Evolutionary conservation across 176 grass and related monocot genomes (phyloP), one percentile per base, ranked within the genome.

Genomic region (Typha latifolia): DNA sequence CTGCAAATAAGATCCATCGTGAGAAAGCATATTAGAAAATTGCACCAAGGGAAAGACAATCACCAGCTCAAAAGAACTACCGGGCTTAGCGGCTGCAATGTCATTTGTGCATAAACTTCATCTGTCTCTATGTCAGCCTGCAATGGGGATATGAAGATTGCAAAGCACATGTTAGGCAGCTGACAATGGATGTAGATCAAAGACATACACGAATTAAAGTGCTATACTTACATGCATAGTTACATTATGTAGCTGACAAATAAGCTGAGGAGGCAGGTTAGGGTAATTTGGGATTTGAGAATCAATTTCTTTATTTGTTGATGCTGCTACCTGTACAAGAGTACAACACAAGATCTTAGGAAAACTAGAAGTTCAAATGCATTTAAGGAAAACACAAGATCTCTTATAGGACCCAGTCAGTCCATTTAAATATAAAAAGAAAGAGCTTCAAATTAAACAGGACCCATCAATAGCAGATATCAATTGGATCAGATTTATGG

Each of bases 41-140:
- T 0, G 37, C 8, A 8, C 7, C 0, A 43, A 43, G 37, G 37
- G 37, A 43, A 43, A 43, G 37, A 43, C 37, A 49, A 61, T 63
- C n/a, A 59, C 37, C 29, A 73, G 6, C 11, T 19, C 37, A 66
- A 61, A 64, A 0, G 68, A 51, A 77, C 5, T 92, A 97, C 93
- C 70, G 85, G 93, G 61, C 78, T 86, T 32, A 97, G 83, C 21
- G 93, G 93, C 18, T 97, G 93, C 47, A 97, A 74, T 31, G 93
- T 97, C 93, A 97, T 97, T 73, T 97, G 93, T 0, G 93, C 85
- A 73, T 97, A 97, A 22, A 97, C 93, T 75, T 97, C 93, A 80
- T 97, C 93, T 37, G 88, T 86, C 67, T 97, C 93, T 27, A 84
- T 80, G 78, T 97, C 93, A 48, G 93, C 93, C 93, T 97, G 77